Base-by-base conservation (phyloP, 2,329 filamentous ascomycete species). In the Colletotrichum tabaci region DNA sequence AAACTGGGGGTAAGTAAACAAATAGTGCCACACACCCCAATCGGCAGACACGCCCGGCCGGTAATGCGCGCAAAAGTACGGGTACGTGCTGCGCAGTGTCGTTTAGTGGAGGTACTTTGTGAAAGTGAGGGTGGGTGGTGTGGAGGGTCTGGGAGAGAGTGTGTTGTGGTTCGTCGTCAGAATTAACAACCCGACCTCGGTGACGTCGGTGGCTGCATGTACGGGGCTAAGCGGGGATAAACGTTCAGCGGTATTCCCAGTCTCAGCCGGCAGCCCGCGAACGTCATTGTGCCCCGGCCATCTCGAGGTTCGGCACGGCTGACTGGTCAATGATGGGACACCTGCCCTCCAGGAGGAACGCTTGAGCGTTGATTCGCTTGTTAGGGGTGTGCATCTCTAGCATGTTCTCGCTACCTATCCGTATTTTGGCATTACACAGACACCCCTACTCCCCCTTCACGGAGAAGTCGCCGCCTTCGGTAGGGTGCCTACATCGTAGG, bases 131-230 rank as follows among this genome's bases (percentile, higher is more conserved):
- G 63, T 49, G 44, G n/a, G 63, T 49, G 42, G 15, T 21, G 56
- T 47, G 57, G 65, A 42, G 21, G 44, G 50, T 15, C 15, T 38
- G 30, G 35, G 55, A 38, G 21, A 55, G 50, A 67, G 50, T 57
- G 21, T 63, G 65, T 55, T 18, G 53, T 61, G 53, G 69, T 72
- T 69, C 65, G 70, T 71, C 70, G 70, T 72, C 58, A 56, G 70
- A 71, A 72, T 66, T 69, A 56, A 35, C 38, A 71, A 61, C 61
- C 70, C 61, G 16, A 23, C 5, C 5, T 13, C n/a, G 23, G 46
- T 72, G 70, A 72, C 70, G 70, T 72, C 66, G 44, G 53, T 71
- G 61, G 70, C 66, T 66, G 30, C 49, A 30, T 3, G 10, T 46
- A 12, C 38, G 61, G 65, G 26, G 42, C 46, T 15, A 38, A 44